A percentile compares a stretch with the other conserved stretches of the same genome.
phyloP scores from a whole-genome alignment of 805 yeast species.

The Candida sithepensis region DNA sequence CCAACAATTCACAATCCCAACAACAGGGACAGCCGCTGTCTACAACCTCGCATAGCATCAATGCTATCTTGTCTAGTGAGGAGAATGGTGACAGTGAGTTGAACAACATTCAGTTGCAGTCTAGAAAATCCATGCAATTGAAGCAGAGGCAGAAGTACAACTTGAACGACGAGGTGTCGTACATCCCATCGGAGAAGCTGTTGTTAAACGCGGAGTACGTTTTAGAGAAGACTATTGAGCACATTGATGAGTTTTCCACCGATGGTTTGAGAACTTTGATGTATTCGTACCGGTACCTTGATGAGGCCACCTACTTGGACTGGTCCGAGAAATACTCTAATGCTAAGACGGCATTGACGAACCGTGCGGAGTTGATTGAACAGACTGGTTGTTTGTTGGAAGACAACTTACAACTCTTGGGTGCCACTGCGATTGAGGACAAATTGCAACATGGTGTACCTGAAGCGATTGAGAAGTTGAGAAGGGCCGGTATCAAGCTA shows the following conservation, averaged over 20 bases:
- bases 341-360: constrained; percentile 72
- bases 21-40: too few species aligned
- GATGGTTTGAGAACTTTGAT: constrained; percentile 91
- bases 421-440: constrained; percentile 97
- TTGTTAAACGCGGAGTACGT: constrained; percentile 71
- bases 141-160: constrained; percentile 55
- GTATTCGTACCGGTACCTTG: constrained; percentile 75
- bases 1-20: neutral
- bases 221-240: constrained; percentile 80
- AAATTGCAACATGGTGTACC: constrained; percentile 96
- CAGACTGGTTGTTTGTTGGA: constrained; percentile 73
- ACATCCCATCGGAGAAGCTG: constrained; percentile 52
- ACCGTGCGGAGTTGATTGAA: constrained; percentile 67
- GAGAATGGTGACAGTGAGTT: constrained; percentile 47
- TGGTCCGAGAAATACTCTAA: constrained; percentile 69
- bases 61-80: constrained; percentile 21
- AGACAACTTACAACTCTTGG: constrained; percentile 61
- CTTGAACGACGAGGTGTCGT: constrained; percentile 29
- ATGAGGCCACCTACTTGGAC: constrained; percentile 48
- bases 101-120: constrained; percentile 46
- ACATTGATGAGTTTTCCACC: constrained; percentile 89
- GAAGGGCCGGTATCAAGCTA: constrained; percentile 89
- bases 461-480: constrained; percentile 84
- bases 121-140: constrained; percentile 56
- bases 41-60: constrained; percentile 16